A percentile compares a stretch with the other conserved stretches of the same genome.
These are phyloP conservation scores for Mycena galopus DNA, from an alignment of 768 basidiomycete genomes.

Conservation along the genomic window DNA sequence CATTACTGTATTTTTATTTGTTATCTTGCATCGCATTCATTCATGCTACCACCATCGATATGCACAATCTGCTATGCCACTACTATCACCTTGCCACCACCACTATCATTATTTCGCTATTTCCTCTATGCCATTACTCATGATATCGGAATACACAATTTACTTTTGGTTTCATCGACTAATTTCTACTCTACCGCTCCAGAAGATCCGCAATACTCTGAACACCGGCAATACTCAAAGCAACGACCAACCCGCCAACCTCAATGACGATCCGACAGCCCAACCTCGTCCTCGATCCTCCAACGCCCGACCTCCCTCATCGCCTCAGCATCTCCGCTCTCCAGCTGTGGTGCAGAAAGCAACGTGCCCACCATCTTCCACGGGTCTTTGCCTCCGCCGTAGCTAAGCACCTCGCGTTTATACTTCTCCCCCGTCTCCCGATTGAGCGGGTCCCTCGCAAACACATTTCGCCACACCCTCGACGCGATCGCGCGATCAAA, in stretches of 20 bases:
- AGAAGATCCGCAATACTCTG: background rate
- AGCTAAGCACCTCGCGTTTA: slow-evolving; percentile 79
- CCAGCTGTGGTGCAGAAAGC: slow-evolving; percentile 74
- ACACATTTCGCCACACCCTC: slow-evolving; percentile 87
- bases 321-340: slow-evolving; percentile 78
- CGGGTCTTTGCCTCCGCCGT: slow-evolving; percentile 92
- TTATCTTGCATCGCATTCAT: background rate
- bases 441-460: slow-evolving; percentile 74
- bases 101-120: background rate
- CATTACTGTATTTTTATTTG: slow-evolving; percentile 31
- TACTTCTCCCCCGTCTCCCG: slow-evolving; percentile 86
- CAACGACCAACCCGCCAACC: too few species aligned
- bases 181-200: background rate
- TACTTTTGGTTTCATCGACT: background rate
- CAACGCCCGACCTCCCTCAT: slow-evolving; percentile 94
- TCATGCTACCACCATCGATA: background rate
- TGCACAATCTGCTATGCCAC: background rate
- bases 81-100: background rate
- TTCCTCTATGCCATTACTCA: background rate
- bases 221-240: background rate
- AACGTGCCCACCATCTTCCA: slow-evolving; percentile 91
- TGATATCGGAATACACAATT: background rate
- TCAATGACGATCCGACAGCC: slow-evolving; percentile 71
- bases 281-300: slow-evolving; percentile 84
- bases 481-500: slow-evolving; percentile 97